Base-by-base conservation (phyloP, 345 rosid species). In the Anastatica hierochuntica region DNA sequence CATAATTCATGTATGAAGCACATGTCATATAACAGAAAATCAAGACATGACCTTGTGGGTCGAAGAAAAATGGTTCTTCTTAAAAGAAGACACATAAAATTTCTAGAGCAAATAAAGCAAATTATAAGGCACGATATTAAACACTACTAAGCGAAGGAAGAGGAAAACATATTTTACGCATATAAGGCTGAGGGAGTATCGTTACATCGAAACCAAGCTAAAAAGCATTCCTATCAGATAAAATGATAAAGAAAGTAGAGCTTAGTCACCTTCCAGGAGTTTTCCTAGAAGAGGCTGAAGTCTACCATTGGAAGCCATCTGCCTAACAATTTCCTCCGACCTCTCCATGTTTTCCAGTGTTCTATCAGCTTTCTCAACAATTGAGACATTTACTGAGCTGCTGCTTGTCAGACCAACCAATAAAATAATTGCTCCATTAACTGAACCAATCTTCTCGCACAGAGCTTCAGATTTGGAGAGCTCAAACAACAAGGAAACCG, bases 221-320 rank as follows among this genome's bases (percentile, higher is more conserved):
- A 10, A 30, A 21, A 56, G 1, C 2, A 29, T 10, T 14, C 41
- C 16, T 15, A 30, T 64, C 15, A 1, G 20, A 23, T 17, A 42
- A n/a, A n/a, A 10, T 17, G 2, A n/a, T 45, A 60, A 17, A 47
- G 33, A 16, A 56, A 49, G 7, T 43, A 51, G 15, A 56, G 42
- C 47, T 15, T 17, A 49, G 13, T 59, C 63, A 90, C 98, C 98
- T 84, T 87, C 88, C 46, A 92, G 85, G 53, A 92, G 60, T 69
- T 84, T 80, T 47, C 72, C 72, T 53, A 87, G 68, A 68, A 92
- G 98, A 70, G 96, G 98, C 58, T 70, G 84, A 68, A 87, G 70
- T 79, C 96, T 74, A 39, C 96, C 96, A 63, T 65, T 79, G 57
- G 73, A 89, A 67, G 98, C 98, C 98, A 87, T 90, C 81, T 84